Base-by-base conservation (phyloP, 805 yeast species). In the Kazachstania psychrophila region DNA sequence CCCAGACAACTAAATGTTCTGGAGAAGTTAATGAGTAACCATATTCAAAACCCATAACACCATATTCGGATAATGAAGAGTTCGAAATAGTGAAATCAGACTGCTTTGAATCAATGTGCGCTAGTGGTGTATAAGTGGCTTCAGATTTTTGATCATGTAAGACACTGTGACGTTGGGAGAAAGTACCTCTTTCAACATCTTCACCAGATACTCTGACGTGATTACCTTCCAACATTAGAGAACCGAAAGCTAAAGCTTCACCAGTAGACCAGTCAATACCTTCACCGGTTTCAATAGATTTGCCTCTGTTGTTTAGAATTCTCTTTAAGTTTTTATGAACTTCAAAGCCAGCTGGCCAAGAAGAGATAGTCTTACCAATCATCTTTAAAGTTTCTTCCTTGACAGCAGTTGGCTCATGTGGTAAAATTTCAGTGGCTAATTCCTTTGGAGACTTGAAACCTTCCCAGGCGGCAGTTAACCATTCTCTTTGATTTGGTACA, bases 141-240 rank as follows among this genome's bases (percentile, higher is more conserved):
- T 88, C 96, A 33, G 83, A 78, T 38, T 76, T 69, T 70, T 92
- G 99, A 65, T 92, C 98, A 63, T 92, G 98, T 62, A 92, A 72
- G 33, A 92, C 96, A 41, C 97, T 89, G 61, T 92, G 99, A 70
- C 99, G 89, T 72, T 92, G 99, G 38, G 98, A 92, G 75, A 92
- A 89, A 28, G 99, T 92, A 72, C 99, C 99, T 77, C 99, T 87
- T 75, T 92, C 98, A 48, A 92, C 97, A 75, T 92, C 99, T 72
- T 92, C 97, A 62, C 99, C 99, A 32, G 96, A 84, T 35, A 92
- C 82, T 72, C 99, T 84, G 42, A 92, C 94, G 54, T 89, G 95
- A 68, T 80, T 82, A 47, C 98, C 98, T 68, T 92, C 99, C 56
- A 78, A 61, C 37, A 79, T 80, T 50, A 92, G 72, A 35, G 96